Base-by-base conservation (phyloP, 1,284 basidiomycete species). In the Trichosporon asahii region DNA sequence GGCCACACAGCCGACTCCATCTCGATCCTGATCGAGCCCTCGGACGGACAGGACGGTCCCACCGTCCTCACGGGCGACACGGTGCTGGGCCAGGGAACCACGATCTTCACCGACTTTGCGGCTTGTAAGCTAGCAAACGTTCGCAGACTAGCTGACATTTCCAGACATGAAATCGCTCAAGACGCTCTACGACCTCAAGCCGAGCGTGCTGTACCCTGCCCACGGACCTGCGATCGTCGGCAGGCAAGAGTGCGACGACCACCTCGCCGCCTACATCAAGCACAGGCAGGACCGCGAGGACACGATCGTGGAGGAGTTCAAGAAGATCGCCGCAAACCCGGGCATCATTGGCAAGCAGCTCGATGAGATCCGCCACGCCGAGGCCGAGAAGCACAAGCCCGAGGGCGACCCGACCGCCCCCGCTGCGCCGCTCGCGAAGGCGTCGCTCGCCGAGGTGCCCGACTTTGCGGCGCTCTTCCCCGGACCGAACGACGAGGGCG, bases 1-100 rank as follows among this genome's bases (percentile, higher is more conserved):
- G 96, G 95, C 0, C 96, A 98, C 79, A 98, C 95, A 0, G 79
- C 85, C 44, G 95, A 98, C 81, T 95, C 93, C 6, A 88, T 96
- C 75, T 90, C 87, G 66, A 84, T 95, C 61, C 85, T 89, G 72
- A 84, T 92, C 87, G 57, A 55, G 82, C 86, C 71, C 88, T 76
- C 76, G 1, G 35, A 66, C 21, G 68, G 66, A 12, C 66, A 67
- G 53, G 68, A 65, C 55, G 91, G 80, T 79, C 77, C 85, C 53
- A 90, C 88, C 0, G 85, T 95, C 27, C 92, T 96, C 84, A 95
- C 94, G 0, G 93, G 91, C 0, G 96, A 98, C 83, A 93, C 91
- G 6, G 89, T 98, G 5, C 88, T 98, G 25, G 95, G 96, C 0
- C 89, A 94, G 74, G 94, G 95, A 1, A 95, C 94, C 0, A 88